Evolutionary conservation across 768 basidiomycete species (phyloP).

Genomic region (Mrakia gelida): DNA sequence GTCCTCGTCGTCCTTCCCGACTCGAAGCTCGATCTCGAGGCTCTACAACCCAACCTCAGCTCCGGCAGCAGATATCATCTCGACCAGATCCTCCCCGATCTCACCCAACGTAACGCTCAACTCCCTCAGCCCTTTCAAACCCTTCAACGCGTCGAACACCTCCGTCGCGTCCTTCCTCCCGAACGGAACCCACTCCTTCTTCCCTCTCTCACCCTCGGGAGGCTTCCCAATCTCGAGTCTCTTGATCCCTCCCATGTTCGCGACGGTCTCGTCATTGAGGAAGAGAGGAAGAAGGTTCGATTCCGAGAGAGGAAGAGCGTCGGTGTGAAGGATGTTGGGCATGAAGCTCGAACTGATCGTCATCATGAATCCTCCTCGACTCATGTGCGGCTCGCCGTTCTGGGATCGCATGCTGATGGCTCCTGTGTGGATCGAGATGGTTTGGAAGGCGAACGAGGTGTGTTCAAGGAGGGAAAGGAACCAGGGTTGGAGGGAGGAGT

Average conservation of each 20-base stretch:
- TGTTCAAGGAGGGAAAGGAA: neutral
- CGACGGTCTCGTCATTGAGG: neutral
- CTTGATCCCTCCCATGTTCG: neutral
- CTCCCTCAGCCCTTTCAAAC: neutral
- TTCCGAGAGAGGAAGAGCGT: neutral
- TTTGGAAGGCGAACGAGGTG: too few relatives aligned
- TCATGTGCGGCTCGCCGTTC: too few relatives aligned
- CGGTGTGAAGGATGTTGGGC: neutral
- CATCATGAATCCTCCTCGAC: too few relatives aligned
- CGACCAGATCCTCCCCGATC: neutral
- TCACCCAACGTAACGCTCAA: slow-evolving; percentile 1
- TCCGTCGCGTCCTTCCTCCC: neutral
- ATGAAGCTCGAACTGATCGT: neutral
- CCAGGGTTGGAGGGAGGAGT: neutral
- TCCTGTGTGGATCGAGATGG: too few relatives aligned
- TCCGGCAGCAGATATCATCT: neutral
- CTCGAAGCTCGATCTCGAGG: neutral
- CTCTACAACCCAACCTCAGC: neutral
- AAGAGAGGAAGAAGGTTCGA: neutral
- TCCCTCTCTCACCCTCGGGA: neutral
- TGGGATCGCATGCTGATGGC: too few relatives aligned
- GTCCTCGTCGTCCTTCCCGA: neutral
- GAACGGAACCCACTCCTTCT: neutral
- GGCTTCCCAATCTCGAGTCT: neutral
- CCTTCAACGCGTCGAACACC: slow-evolving; percentile 10